Evolutionary conservation across 345 rosid genomes (phyloP).

Genomic region (Murraya koenigii): DNA sequence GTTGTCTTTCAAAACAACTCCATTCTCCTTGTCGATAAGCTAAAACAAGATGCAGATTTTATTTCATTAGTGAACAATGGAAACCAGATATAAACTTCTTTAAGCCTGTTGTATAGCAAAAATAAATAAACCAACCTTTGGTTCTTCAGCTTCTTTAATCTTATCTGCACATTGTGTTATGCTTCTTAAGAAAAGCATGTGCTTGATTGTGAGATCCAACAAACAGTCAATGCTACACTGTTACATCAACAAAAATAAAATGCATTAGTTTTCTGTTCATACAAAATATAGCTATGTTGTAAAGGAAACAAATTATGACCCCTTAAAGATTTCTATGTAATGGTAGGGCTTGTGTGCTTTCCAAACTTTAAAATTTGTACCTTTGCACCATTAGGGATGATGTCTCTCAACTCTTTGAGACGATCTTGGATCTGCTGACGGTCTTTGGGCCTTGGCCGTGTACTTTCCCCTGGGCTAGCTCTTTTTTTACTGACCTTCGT

Average conservation of each 20-base stretch:
- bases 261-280: conserved; percentile 1
- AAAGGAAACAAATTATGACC: neutral
- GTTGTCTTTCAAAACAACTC: conserved; percentile 29
- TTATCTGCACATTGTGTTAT: conserved; percentile 73
- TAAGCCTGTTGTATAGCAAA: neutral
- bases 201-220: conserved; percentile 75
- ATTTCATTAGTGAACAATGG: conserved; percentile 10
- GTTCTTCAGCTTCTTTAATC: conserved; percentile 58
- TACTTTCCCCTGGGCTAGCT: conserved; percentile 82
- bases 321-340: neutral
- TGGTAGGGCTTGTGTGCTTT: neutral
- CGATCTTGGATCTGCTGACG: conserved; percentile 97
- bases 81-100: conserved; percentile 8
- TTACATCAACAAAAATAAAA: conserved; percentile 16
- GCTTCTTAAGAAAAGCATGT: conserved; percentile 91
- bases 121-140: conserved; percentile 45
- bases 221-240: conserved; percentile 91
- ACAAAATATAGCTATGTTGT: neutral
- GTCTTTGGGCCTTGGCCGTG: conserved; percentile 90
- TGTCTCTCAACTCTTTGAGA: conserved; percentile 76
- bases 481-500: conserved; percentile 56
- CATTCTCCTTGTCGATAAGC: conserved; percentile 40
- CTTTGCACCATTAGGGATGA: conserved; percentile 85
- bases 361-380: conserved; percentile 34
- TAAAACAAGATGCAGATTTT: conserved; percentile 21